A percentile compares a stretch with the other conserved stretches of the same genome.
These are phyloP conservation scores for Yarrowia sp. DNA, from an alignment of 805 yeast genomes.

Conservation along the genomic window DNA sequence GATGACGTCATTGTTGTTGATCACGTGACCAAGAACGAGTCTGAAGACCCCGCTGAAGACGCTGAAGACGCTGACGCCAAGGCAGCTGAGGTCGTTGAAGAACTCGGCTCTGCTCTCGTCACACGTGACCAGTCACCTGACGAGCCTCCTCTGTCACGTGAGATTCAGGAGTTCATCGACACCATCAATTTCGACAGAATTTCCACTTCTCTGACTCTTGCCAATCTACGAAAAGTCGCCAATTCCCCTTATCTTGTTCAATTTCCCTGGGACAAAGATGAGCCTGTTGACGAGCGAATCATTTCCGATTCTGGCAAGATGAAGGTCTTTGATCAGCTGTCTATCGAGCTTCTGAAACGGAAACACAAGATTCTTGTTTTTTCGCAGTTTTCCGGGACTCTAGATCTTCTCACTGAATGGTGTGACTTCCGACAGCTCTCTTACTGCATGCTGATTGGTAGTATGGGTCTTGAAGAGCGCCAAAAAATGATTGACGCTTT, in stretches of 20 bases:
- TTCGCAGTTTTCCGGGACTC: slow-evolving; percentile 82
- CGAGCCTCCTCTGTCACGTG: background rate
- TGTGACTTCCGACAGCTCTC: slow-evolving; percentile 57
- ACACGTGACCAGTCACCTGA: background rate
- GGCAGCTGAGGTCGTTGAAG: no score
- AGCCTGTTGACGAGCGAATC: slow-evolving; percentile 54
- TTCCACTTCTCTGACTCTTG: background rate
- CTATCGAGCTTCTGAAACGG: slow-evolving; percentile 56
- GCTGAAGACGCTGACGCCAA: no score
- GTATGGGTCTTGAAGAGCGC: slow-evolving; percentile 68
- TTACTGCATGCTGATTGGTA: slow-evolving; percentile 77
- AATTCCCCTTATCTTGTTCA: slow-evolving; percentile 85
- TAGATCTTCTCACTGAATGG: slow-evolving; percentile 84
- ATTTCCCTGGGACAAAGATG: slow-evolving; percentile 70
- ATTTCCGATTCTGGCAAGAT: slow-evolving; percentile 74
- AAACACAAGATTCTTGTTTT: slow-evolving; percentile 81
- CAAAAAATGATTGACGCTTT: slow-evolving; percentile 67
- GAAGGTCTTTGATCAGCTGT: slow-evolving; percentile 68
- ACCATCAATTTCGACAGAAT: background rate
- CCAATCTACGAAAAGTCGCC: slow-evolving; percentile 13
- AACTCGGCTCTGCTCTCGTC: no score
- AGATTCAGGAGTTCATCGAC: background rate
- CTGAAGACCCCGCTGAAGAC: no score
- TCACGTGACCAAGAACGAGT: no score
- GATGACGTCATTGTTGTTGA: no score